phyloP scores from a whole-genome alignment of 305 asterid genomes.

The Withania somnifera region DNA sequence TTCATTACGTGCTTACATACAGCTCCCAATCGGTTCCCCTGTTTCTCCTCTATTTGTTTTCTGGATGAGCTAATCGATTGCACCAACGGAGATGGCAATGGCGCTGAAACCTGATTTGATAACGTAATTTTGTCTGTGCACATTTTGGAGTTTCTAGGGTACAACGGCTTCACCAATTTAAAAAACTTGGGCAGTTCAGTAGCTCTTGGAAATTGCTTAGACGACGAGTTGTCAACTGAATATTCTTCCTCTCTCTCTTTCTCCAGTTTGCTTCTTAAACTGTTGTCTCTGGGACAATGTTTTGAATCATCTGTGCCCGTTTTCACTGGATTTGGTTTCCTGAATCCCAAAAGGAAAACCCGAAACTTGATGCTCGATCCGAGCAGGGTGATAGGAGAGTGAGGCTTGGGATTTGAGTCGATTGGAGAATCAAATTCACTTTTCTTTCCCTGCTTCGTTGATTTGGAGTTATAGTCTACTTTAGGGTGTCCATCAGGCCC shows the following conservation, averaged over 20 bases:
- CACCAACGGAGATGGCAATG: constrained; percentile 48
- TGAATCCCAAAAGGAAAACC: constrained; percentile 49
- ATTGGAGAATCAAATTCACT: constrained; percentile 12
- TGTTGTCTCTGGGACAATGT: constrained; percentile 19
- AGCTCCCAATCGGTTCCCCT: constrained; percentile 37
- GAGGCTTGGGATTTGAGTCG: constrained; percentile 29
- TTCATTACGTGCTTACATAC: constrained; percentile 45
- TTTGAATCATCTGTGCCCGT: constrained; percentile 15
- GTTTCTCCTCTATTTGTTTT: constrained; percentile 31
- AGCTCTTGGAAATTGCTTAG: not conserved
- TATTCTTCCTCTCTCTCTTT: constrained; percentile 27
- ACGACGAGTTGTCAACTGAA: not conserved
- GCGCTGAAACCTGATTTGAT: constrained; percentile 27
- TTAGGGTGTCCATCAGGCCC: constrained; percentile 23
- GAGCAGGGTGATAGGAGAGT: constrained; percentile 25
- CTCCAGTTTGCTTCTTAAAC: constrained; percentile 41
- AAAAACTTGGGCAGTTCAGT: constrained; percentile 36
- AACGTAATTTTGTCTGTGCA: constrained; percentile 20
- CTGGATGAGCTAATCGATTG: constrained; percentile 32
- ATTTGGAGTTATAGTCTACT: not conserved
- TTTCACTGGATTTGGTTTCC: constrained; percentile 38
- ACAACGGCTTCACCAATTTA: constrained; percentile 57
- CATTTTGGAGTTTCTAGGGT: constrained; percentile 34
- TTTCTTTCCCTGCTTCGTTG: not conserved
- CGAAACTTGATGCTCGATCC: constrained; percentile 46